Conservation (phyloP, 2,329 filamentous ascomycete species). For the Phialophora chinensis region DNA sequence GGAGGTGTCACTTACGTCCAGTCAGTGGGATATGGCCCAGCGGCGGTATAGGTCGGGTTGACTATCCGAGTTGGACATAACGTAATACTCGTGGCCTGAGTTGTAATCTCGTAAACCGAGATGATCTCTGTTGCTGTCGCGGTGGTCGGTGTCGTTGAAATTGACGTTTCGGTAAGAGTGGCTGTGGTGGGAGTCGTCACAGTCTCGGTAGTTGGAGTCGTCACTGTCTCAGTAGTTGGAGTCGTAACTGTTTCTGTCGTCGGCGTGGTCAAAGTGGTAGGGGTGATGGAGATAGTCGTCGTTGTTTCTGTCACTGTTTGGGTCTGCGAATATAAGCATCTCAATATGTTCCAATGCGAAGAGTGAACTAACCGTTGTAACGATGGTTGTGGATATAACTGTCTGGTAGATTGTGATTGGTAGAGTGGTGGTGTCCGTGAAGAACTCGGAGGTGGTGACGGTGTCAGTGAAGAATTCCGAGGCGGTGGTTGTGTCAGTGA, state of each 20-base stretch:
- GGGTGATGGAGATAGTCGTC: conserved; percentile 15
- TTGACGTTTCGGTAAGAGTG: background rate
- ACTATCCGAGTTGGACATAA: conserved; percentile 42
- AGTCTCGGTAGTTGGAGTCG: conserved; percentile 15
- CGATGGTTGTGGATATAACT: conserved; percentile 32
- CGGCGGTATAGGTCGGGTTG: conserved; percentile 44
- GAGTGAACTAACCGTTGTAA: conserved; percentile 26
- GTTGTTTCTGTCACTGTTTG: conserved; percentile 30
- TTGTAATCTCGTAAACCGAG: conserved; percentile 21
- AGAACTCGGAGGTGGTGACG: conserved; percentile 26
- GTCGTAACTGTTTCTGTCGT: conserved; percentile 18
- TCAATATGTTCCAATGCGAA: background rate
- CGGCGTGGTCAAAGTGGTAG: conserved; percentile 16
- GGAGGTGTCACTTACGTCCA: conserved; percentile 34
- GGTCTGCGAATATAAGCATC: conserved; percentile 19
- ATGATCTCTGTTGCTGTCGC: conserved; percentile 28
- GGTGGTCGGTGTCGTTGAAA: conserved; percentile 2
- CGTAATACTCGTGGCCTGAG: conserved; percentile 34
- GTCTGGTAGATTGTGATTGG: conserved; percentile 36
- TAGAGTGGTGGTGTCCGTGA: conserved; percentile 29
- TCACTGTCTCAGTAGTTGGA: conserved; percentile 15
- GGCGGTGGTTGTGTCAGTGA: conserved; percentile 28
- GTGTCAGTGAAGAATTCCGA: conserved; percentile 22
- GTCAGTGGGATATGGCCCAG: conserved; percentile 40
- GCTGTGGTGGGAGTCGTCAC: conserved; percentile 8